Conservation (phyloP, 1,284 basidiomycete genomes). For the Lignosus rhinocerotis region DNA sequence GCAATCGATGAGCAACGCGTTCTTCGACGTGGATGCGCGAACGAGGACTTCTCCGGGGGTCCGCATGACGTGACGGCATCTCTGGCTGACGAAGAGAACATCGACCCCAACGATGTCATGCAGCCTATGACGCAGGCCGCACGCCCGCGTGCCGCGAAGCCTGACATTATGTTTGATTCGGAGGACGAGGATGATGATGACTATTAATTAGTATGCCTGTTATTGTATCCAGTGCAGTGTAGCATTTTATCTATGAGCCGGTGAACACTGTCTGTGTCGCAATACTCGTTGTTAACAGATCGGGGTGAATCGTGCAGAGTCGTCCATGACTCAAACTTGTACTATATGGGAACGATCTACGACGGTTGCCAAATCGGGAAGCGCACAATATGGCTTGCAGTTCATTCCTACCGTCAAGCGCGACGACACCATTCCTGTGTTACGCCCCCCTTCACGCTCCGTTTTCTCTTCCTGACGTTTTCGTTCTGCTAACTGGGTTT, state of each 20-base stretch:
- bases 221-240: neutral
- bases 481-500: constrained; percentile 7
- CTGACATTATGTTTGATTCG: constrained; percentile 15
- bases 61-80: no score
- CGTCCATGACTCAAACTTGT: neutral
- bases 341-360: constrained; percentile 3
- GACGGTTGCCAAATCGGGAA: constrained; percentile 22
- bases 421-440: constrained; percentile 16
- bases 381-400: constrained; percentile 17
- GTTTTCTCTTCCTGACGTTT: constrained; percentile 10
- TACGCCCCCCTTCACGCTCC: constrained; percentile 22
- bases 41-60: neutral
- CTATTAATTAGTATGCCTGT: neutral
- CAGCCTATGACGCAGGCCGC: neutral
- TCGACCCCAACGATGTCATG: constrained; percentile 29
- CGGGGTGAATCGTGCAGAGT: neutral
- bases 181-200: constrained; percentile 17
- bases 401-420: constrained; percentile 7
- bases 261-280: neutral
- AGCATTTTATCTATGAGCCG: neutral
- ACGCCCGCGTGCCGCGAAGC: neutral
- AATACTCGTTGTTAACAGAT: neutral
- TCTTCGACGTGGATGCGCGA: constrained; percentile 10
- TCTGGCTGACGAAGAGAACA: constrained; percentile 18
- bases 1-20: constrained; percentile 33